Evolutionary conservation across 169 alveolate species (phyloP), one percentile per base, ranked within the genome.

Genomic region (Plasmodium falciparum): DNA sequence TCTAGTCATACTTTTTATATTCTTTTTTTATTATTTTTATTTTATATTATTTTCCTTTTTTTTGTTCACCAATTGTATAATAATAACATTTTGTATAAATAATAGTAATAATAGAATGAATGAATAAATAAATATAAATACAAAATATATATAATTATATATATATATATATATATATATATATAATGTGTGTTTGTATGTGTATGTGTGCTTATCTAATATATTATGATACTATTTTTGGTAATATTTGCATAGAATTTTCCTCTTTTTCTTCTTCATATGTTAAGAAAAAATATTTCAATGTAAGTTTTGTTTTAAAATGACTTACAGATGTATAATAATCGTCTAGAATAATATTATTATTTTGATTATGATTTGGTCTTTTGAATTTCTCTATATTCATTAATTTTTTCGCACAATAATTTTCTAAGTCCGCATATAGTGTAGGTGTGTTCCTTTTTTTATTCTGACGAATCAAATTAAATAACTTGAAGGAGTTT

Each of bases 231-330:
- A 65, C 22, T 11, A 74, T 63, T 58, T 74, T 74, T 59, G 88
- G 88, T 26, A 74, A 61, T 22, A 74, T 74, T 74, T 74, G 59
- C 49, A 74, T 50, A 4, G 88, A 66, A 45, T 74, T 74, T 15
- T 74, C 88, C 61, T 74, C 88, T 73, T 59, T 74, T 50, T 74
- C 88, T 52, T 74, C 88, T 45, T 74, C 88, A 50, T 74, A 74
- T 45, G 88, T 74, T 74, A 74, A 67, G 26, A 74, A 67, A 61
- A 74, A 74, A 33, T 74, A 74, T 33, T 74, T 74, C 22, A 74
- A 29, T 20, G 88, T 74, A 50, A 74, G 62, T 43, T 74, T 74
- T 9, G 88, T 74, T 52, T 74, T 74, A 74, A 74, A 74, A 58
- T 74, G 69, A 45, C 62, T 74, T 74, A 73, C 59, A 74, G 74